Evolutionary conservation across 176 grass and related monocot species (phyloP), one percentile per base, ranked within the genome.

Genomic region (Chrysopogon serrulatus): DNA sequence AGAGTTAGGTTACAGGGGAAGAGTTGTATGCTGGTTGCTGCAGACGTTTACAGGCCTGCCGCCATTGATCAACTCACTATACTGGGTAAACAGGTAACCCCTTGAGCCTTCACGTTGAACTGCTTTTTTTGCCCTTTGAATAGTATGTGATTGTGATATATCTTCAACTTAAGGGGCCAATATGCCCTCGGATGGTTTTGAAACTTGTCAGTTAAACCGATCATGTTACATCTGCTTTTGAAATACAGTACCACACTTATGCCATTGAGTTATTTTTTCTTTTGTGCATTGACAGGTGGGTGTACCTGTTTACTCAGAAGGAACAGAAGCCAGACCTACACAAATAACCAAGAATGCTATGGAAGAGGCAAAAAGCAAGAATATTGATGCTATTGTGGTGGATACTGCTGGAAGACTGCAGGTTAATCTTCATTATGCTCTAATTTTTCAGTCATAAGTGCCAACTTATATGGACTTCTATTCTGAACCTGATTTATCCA

Each of bases 11-110:
- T 92, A 77, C 93, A 98, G 96, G 96, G 91, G 44, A 98, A 96
- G 89, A 96, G 96, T 68, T 99, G 93, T 65, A 92, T 99, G 93
- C 90, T 96, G 70, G 81, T 99, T 24, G 96, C 96, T 78, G 91
- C 93, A 56, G 96, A 99, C 87, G 93, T 99, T 80, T 96, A 99
- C 87, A 91, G 96, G 85, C 96, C 96, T 88, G 96, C 96, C 84
- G 96, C 96, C 73, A 96, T 99, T 86, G 96, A 99, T 86, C 96
- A 99, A 83, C 91, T 99, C 51, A 85, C 85, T 62, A 87, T 99
- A 49, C 80, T 99, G 72, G 89, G 96, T 61, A 71, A 94, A 84
- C 88, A 99, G 93, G 96, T 99, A 86, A 37, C 54, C 37, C 56
- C 10, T 23, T 54, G 51, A 59, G 5, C n/a, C 9, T 59, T 59